phyloP scores from a whole-genome alignment of 2,329 filamentous ascomycete genomes.

The Ophiosphaerella herpotricha region DNA sequence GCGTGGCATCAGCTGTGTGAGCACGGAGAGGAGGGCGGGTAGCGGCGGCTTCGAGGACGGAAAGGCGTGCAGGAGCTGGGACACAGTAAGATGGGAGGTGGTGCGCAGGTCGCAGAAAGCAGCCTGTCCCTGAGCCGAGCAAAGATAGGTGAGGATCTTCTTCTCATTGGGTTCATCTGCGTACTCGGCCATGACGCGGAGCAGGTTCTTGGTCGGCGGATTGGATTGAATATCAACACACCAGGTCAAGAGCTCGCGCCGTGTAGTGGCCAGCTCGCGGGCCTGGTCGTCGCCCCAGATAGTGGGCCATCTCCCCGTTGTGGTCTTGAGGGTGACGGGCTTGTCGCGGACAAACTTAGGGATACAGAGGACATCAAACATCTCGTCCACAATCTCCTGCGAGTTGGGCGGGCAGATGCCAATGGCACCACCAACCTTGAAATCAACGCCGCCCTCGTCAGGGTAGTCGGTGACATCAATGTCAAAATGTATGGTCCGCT shows the following conservation, averaged over 20 bases:
- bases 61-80: conserved; percentile 88
- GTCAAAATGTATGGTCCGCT: conserved; percentile 97
- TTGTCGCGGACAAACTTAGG: conserved; percentile 84
- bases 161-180: conserved; percentile 80
- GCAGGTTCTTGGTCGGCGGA: conserved; percentile 83
- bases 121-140: conserved; percentile 86
- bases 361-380: conserved; percentile 80
- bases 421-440: conserved; percentile 95
- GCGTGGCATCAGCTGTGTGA: conserved; percentile 91
- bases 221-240: conserved; percentile 93
- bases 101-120: conserved; percentile 92
- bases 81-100: conserved; percentile 79
- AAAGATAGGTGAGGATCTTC: conserved; percentile 85
- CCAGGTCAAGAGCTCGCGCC: conserved; percentile 92
- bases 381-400: conserved; percentile 73
- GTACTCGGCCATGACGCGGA: conserved; percentile 85
- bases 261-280: conserved; percentile 84
- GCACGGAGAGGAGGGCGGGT: conserved; percentile 75
- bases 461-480: conserved; percentile 96
- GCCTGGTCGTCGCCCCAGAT: conserved; percentile 94
- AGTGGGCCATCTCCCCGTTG: conserved; percentile 87
- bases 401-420: conserved; percentile 91
- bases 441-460: conserved; percentile 80
- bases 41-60: conserved; percentile 88
- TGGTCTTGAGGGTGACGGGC: conserved; percentile 77